phyloP scores from a whole-genome alignment of 805 yeast species.

The Candida michaelii region DNA sequence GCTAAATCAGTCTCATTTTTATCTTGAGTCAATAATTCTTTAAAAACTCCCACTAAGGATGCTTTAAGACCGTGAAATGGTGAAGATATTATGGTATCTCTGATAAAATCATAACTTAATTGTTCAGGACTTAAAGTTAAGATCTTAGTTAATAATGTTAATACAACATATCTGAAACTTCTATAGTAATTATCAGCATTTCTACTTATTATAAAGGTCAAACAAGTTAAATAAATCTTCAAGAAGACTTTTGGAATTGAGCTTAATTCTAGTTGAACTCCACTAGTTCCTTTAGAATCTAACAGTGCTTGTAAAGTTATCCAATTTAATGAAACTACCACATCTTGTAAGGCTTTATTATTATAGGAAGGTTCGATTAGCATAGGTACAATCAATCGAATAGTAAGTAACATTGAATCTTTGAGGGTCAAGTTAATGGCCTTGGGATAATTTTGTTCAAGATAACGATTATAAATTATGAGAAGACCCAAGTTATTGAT shows the following conservation, averaged over 20 bases:
- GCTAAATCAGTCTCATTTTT: conserved; percentile 7
- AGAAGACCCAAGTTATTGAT: conserved; percentile 28
- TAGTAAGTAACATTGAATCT: conserved; percentile 22
- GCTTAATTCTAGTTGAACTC: conserved; percentile 27
- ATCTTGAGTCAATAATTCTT: conserved; percentile 56
- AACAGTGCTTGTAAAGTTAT: conserved; percentile 19
- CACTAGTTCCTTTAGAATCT: conserved; percentile 15
- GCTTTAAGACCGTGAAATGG: conserved; percentile 63
- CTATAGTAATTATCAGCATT: conserved; percentile 17
- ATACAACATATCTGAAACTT: conserved; percentile 42
- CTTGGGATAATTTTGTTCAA: conserved; percentile 1
- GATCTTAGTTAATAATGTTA: conserved; percentile 64
- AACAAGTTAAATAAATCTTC: conserved; percentile 29
- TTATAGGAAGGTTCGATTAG: conserved; percentile 28
- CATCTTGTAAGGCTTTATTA: conserved; percentile 25
- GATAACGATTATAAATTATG: conserved; percentile 13
- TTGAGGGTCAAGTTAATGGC: conserved; percentile 15
- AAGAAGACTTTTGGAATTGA: conserved; percentile 30
- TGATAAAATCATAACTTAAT: conserved; percentile 56
- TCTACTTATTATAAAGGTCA: conserved; percentile 23
- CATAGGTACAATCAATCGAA: conserved; percentile 36
- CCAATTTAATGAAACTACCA: conserved; percentile 40
- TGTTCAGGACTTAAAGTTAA: conserved; percentile 59
- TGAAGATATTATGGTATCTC: conserved; percentile 63
- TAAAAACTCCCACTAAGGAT: conserved; percentile 64